Conservation (phyloP, 148 eudicot genomes). For the Euryodendron excelsum region DNA sequence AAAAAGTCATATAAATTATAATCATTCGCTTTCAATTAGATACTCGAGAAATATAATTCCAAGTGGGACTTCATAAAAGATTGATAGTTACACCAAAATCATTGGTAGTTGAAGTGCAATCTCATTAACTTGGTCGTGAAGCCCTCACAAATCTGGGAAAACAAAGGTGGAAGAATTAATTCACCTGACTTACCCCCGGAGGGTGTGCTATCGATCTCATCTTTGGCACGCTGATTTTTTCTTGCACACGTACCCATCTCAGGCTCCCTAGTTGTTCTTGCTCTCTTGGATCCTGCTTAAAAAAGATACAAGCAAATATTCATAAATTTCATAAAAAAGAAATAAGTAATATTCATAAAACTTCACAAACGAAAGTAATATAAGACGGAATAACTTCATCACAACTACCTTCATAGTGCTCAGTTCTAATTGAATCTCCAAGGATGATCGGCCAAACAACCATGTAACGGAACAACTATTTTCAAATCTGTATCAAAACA, state of each 20-base stretch:
- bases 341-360: too few species aligned
- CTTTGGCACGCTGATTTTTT: constrained; percentile 17
- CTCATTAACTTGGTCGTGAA: too few species aligned
- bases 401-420: too few species aligned
- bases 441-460: too few species aligned
- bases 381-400: too few species aligned
- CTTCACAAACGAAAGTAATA: too few species aligned
- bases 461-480: too few species aligned
- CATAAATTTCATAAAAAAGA: too few species aligned
- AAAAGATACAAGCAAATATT: background rate
- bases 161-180: background rate
- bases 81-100: too few species aligned
- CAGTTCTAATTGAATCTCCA: too few species aligned
- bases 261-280: background rate
- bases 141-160: background rate
- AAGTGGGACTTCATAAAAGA: background rate
- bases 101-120: background rate
- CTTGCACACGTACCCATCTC: background rate
- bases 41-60: background rate
- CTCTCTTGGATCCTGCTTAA: constrained; percentile 12
- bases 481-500: too few species aligned
- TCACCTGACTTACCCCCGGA: constrained; percentile 20
- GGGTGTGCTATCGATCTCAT: constrained; percentile 8
- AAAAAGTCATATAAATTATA: background rate
- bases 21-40: background rate